Evolutionary conservation across 495 filamentous ascomycete genomes (phyloP).

Genomic region (Aspergillus heteromorphus): DNA sequence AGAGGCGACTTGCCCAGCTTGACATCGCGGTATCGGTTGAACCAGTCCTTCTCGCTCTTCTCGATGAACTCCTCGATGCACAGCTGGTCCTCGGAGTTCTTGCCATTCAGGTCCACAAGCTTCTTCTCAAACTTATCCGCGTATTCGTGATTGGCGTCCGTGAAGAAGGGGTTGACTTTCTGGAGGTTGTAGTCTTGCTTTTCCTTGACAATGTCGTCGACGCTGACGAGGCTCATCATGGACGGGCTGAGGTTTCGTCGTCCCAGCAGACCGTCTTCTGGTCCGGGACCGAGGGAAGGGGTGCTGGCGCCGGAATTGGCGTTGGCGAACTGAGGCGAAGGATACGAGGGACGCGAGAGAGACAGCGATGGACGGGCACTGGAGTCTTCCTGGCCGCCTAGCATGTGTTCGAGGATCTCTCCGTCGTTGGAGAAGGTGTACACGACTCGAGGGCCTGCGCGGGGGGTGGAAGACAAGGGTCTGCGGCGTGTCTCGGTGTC

Average conservation of each 20-base stretch:
- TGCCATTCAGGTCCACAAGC: slow-evolving; percentile 50
- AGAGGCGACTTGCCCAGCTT: slow-evolving; percentile 43
- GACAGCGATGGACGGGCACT: neutral
- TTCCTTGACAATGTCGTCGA: slow-evolving; percentile 52
- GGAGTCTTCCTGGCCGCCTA: neutral
- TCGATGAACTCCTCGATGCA: slow-evolving; percentile 63
- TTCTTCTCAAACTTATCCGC: slow-evolving; percentile 53
- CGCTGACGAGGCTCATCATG: slow-evolving; percentile 29
- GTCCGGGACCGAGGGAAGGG: slow-evolving; percentile 20
- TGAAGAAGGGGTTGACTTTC: slow-evolving; percentile 65
- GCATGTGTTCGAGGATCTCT: slow-evolving; percentile 10
- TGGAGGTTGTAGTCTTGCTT: slow-evolving; percentile 58
- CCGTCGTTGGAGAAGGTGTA: slow-evolving; percentile 22
- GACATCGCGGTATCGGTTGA: slow-evolving; percentile 54
- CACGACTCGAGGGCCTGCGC: neutral
- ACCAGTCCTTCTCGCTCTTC: slow-evolving; percentile 66
- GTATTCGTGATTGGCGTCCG: slow-evolving; percentile 58
- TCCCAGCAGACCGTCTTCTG: slow-evolving; percentile 8
- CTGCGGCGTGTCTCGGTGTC: slow-evolving; percentile 33
- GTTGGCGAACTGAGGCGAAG: too few relatives aligned
- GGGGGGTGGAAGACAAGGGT: slow-evolving; percentile 9
- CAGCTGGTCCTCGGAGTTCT: slow-evolving; percentile 52
- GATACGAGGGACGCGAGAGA: too few relatives aligned
- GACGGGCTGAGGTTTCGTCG: slow-evolving; percentile 13
- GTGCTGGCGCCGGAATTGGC: neutral